Percentiles rank a stretch among this genome's conserved stretches.
Evolutionary conservation across 73 alveolate species (phyloP).

Genomic region (Paramecium sexaurelia): DNA sequence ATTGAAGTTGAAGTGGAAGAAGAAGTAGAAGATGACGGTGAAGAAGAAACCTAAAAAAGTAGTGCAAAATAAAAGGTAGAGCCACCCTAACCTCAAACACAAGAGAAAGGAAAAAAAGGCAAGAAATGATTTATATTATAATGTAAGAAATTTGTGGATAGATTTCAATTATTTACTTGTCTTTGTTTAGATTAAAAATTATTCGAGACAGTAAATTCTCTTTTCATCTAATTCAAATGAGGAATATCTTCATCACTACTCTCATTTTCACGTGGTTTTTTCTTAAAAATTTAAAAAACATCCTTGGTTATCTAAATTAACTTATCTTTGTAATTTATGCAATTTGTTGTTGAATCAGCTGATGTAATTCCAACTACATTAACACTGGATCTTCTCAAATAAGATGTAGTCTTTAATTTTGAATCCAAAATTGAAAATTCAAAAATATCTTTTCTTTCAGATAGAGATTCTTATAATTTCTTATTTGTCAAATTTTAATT

Average conservation of each 20-base stretch:
- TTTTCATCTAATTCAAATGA: not conserved
- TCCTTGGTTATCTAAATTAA: not conserved
- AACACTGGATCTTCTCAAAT: slow-evolving; percentile 1
- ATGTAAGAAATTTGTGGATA: not conserved
- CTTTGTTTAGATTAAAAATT: not conserved
- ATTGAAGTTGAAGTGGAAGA: not conserved
- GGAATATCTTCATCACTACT: slow-evolving; percentile 50
- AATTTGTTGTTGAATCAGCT: not conserved
- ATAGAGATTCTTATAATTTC: not conserved
- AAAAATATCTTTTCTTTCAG: not conserved
- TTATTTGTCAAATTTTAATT: not conserved
- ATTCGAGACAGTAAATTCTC: slow-evolving; percentile 3
- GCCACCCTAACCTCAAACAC: not conserved
- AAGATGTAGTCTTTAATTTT: not conserved
- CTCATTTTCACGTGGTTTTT: not conserved
- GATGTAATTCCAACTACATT: not conserved
- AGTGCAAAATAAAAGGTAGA: not conserved
- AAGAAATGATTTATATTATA: not conserved
- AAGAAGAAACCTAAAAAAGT: not conserved
- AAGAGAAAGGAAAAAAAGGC: not conserved
- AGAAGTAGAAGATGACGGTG: not conserved
- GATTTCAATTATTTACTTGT: not conserved
- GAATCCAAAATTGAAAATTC: not conserved
- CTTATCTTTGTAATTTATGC: not conserved
- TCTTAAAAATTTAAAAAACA: not conserved